Evolutionary conservation across 805 yeast genomes (phyloP).

Genomic region (Wickerhamomyces ciferrii): DNA sequence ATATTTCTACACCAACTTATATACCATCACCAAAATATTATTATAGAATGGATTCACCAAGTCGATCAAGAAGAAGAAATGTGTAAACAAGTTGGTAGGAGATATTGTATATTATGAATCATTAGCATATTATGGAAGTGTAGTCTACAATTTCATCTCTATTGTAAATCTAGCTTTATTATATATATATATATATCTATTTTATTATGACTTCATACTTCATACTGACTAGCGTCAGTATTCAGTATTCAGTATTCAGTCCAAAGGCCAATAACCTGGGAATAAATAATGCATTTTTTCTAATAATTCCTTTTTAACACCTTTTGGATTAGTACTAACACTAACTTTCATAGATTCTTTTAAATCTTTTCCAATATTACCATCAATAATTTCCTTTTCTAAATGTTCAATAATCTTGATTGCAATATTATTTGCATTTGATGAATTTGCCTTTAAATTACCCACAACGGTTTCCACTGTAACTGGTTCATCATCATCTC

Average conservation of each 20-base stretch:
- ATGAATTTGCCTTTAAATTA: slow-evolving; percentile 79
- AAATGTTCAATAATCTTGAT: slow-evolving; percentile 61
- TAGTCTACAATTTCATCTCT: neutral
- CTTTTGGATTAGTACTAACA: slow-evolving; percentile 72
- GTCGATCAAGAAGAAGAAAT: slow-evolving; percentile 20
- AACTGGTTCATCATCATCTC: slow-evolving; percentile 90
- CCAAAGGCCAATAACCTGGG: slow-evolving; percentile 85
- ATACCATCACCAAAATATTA: slow-evolving; percentile 25
- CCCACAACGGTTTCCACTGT: slow-evolving; percentile 97
- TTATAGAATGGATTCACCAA: slow-evolving; percentile 26
- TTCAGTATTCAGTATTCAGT: slow-evolving; percentile 3
- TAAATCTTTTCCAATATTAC: slow-evolving; percentile 65
- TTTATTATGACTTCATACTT: no score
- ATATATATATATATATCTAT: no score
- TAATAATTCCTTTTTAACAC: slow-evolving; percentile 66
- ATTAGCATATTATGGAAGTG: neutral
- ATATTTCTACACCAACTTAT: slow-evolving; percentile 17
- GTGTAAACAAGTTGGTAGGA: no score
- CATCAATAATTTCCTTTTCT: slow-evolving; percentile 53
- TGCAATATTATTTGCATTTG: slow-evolving; percentile 79
- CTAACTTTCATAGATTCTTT: slow-evolving; percentile 74
- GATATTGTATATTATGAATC: no score
- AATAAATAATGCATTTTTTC: slow-evolving; percentile 81
- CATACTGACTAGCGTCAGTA: no score
- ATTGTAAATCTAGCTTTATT: neutral